These are phyloP conservation scores for Boechera stricta DNA, from an alignment of 345 rosid genomes.

Conservation along the genomic window DNA sequence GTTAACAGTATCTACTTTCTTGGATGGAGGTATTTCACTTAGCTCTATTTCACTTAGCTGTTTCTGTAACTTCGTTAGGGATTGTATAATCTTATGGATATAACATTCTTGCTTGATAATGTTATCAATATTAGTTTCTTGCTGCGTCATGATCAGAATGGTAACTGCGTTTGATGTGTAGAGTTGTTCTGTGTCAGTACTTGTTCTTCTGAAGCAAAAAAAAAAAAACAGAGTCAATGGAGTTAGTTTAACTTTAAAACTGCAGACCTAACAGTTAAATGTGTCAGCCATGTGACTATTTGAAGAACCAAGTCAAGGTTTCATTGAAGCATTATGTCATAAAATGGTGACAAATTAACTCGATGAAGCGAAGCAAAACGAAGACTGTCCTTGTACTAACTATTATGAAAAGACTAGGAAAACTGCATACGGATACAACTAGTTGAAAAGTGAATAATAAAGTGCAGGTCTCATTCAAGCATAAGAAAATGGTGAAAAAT, in stretches of 20 bases:
- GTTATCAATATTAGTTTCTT: constrained; percentile 6
- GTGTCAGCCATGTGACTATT: background rate
- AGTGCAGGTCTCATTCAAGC: no score
- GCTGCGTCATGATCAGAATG: constrained; percentile 14
- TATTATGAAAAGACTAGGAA: background rate
- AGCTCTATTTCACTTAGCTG: background rate
- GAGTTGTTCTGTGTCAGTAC: constrained; percentile 10
- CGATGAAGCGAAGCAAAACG: background rate
- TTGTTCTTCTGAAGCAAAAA: background rate
- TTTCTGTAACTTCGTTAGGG: no score
- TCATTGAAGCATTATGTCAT: constrained; percentile 7
- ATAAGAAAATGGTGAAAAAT: no score
- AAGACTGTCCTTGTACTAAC: background rate
- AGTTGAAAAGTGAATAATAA: no score
- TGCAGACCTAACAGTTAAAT: constrained; percentile 1
- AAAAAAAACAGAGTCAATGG: constrained; percentile 6
- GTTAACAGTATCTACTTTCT: background rate
- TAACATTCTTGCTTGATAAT: background rate
- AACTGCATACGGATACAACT: background rate
- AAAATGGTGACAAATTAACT: background rate
- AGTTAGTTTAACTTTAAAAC: background rate
- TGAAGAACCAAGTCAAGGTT: constrained; percentile 10
- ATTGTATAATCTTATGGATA: no score
- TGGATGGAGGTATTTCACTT: background rate
- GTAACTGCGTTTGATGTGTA: background rate